Evolutionary conservation across 1,284 basidiomycete genomes (phyloP), one percentile per base, ranked within the genome.

Genomic region (Cryptococcus sp.): DNA sequence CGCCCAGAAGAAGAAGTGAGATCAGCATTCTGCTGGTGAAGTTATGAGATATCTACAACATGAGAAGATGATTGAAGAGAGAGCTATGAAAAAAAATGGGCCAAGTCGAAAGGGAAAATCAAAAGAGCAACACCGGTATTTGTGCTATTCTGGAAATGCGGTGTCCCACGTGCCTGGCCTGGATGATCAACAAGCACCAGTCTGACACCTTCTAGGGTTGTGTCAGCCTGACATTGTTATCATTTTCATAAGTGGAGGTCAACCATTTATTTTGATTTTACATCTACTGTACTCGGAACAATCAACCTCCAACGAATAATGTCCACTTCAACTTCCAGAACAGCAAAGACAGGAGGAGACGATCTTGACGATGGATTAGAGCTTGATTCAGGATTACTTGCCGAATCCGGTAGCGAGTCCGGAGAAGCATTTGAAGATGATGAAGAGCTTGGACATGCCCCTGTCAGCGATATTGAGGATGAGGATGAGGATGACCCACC

Each of bases 361-460:
- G 69, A 71, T 56, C 62, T 71, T 15, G 69, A 71, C 52, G 69
- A 71, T 54, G 68, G 56, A 8, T 45, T 59, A 3, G 58, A 59
- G 50, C 45, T 56, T 3, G 58, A 58, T 45, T 53, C 36, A 2
- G 53, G 53, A 7, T 32, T 53, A 4, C 14, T 59, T 2, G 58
- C 50, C 4, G 37, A 61, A 23, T 62, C 66, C 42, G 65, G 64
- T 46, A 60, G 64, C 32, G 55, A 62, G n/a, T 58, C 59, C 23
- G 56, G 63, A 45, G 57, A 53, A 30, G 53, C 34, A 2, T 52
- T 50, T 10, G 58, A 59, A 5, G 58, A 61, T 42, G 56, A 57
- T 44, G 63, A 65, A 46, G 58, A 46, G 8, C 32, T 50, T 36
- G 43, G 41, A 37, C 10, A 41, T 41, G 38, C 38, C 10, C 38